These are phyloP conservation scores for Notholithocarpus densiflorus DNA, from an alignment of 306 rosid genomes.

Conservation along the genomic window DNA sequence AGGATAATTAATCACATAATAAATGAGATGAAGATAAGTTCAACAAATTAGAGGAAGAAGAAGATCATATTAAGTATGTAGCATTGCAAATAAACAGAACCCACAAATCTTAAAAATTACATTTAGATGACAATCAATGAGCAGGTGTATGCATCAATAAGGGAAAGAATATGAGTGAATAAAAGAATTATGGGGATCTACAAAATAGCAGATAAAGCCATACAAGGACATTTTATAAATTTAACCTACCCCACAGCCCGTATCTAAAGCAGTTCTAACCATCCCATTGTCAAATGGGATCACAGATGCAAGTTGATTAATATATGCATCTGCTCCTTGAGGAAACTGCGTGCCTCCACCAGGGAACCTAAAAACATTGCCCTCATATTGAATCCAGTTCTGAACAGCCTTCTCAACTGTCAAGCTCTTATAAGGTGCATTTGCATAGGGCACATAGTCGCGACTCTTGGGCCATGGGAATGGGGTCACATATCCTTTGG, in stretches of 20 bases:
- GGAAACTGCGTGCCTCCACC: constrained; percentile 93
- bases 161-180: background rate
- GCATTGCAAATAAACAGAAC: background rate
- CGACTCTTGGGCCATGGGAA: constrained; percentile 83
- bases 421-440: constrained; percentile 75
- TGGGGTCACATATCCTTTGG: constrained; percentile 68
- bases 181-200: background rate
- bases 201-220: constrained; percentile 12
- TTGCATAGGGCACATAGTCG: constrained; percentile 74
- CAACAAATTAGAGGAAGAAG: background rate
- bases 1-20: background rate
- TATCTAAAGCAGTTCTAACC: constrained; percentile 74
- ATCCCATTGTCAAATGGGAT: constrained; percentile 68
- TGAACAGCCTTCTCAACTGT: constrained; percentile 88
- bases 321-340: constrained; percentile 79
- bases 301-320: constrained; percentile 66
- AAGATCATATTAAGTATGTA: background rate
- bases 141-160: constrained; percentile 3
- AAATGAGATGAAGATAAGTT: background rate
- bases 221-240: background rate
- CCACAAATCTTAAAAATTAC: background rate
- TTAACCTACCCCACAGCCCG: constrained; percentile 81
- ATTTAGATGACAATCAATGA: background rate
- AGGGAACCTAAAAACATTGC: constrained; percentile 78
- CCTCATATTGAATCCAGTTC: constrained; percentile 88